Base-by-base conservation (phyloP, 306 rosid species). In the Cucurbita argyrosperma region DNA sequence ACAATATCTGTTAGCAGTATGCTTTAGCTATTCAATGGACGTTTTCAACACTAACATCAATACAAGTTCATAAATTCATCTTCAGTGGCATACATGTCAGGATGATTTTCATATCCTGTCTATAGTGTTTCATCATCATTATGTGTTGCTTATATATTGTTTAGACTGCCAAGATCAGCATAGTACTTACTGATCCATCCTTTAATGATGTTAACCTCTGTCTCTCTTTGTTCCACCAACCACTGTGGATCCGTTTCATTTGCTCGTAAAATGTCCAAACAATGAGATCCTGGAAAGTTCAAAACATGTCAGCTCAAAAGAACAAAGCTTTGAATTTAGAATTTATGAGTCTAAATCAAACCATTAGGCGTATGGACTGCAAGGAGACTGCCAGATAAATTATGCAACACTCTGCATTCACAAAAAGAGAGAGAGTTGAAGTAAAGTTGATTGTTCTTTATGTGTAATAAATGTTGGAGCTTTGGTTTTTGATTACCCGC, bases 221-320 rank as follows among this genome's bases (percentile, higher is more conserved):
- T 73, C 71, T 81, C 62, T 64, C 92, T 56, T 58, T 81, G 85
- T 53, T 77, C 47, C 6, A 80, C 76, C 64, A 87, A 54, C 92
- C 88, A 85, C 42, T 26, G 75, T 56, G 89, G 89, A 76, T 87
- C 89, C 8, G 52, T 68, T 62, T 74, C 10, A 0, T 7, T 39
- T 78, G 82, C 72, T 15, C 21, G 4, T n/a, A 18, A 49, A 71
- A 87, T 78, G 76, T 85, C 88, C 60, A 87, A 70, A 54, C 89
- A 82, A 57, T 88, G 90, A 39, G 90, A 84, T 40, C 92, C 92
- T 86, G 77, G 71, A 77, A 23, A 72, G 71, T 39, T 19, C 38
- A 18, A 46, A 26, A 30, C 14, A 7, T 42, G 23, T 57, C 30
- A 74, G 56, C 43, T 19, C 9, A 1, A 26, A 8, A 38, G 40